These are phyloP conservation scores for Neopestalotiopsis sp. DNA, from an alignment of 2,329 filamentous ascomycete genomes.

Conservation along the genomic window DNA sequence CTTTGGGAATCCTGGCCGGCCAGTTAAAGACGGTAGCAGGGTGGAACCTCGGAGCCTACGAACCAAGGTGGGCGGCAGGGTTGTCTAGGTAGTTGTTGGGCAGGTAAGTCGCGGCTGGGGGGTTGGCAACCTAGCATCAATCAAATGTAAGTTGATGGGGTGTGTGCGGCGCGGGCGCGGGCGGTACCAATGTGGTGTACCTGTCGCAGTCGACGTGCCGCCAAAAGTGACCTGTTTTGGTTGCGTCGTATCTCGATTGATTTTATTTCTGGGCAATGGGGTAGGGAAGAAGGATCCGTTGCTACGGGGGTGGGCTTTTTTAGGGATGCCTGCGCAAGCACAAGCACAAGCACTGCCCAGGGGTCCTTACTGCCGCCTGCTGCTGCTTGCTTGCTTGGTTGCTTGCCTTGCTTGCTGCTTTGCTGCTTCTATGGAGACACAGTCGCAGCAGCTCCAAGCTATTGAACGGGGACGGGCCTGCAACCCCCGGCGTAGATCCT, in stretches of 20 bases:
- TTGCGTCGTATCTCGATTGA: slow-evolving; percentile 1
- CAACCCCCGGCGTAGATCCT: slow-evolving; percentile 19
- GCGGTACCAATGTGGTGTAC: neutral
- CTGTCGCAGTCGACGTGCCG: neutral
- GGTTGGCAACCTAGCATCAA: neutral
- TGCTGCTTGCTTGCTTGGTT: too few species aligned
- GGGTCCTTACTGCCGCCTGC: neutral
- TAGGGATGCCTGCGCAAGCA: neutral
- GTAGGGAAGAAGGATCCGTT: slow-evolving; percentile 9
- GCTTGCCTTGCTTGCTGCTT: too few species aligned
- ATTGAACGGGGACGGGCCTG: slow-evolving; percentile 1
- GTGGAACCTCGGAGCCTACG: neutral
- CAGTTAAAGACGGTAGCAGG: slow-evolving; percentile 3
- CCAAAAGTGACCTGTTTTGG: slow-evolving; percentile 12
- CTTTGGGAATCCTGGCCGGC: slow-evolving; percentile 9
- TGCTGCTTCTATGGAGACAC: neutral
- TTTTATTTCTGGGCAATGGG: neutral
- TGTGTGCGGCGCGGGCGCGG: too few species aligned
- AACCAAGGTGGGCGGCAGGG: slow-evolving; percentile 4
- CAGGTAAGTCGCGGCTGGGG: neutral
- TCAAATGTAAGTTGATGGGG: too few species aligned
- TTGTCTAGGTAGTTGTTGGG: neutral
- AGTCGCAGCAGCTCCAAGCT: slow-evolving; percentile 2
- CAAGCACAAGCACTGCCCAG: slow-evolving; percentile 11
- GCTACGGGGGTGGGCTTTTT: slow-evolving; percentile 6